phyloP scores from a whole-genome alignment of 1,284 basidiomycete genomes.

The Mycocalia duriaeana region DNA sequence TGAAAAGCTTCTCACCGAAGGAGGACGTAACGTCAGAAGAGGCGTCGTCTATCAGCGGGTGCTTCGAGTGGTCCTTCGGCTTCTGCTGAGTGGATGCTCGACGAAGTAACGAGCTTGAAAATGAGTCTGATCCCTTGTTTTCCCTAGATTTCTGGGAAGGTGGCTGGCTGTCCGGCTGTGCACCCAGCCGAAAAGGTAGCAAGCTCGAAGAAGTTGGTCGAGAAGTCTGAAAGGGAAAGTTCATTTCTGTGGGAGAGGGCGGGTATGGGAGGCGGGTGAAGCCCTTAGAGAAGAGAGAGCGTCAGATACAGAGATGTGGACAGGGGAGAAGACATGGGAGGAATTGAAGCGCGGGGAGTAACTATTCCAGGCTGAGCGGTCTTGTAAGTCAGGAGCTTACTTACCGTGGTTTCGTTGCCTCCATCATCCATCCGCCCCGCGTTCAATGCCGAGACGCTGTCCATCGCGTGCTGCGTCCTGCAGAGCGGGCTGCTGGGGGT shows the following conservation, averaged over 20 bases:
- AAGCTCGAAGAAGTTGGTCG: slow-evolving; percentile 13
- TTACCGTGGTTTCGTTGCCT: slow-evolving; percentile 10
- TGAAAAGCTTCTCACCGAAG: slow-evolving; percentile 16
- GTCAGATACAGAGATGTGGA: slow-evolving; percentile 2
- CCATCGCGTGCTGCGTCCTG: background rate
- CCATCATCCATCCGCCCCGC: background rate
- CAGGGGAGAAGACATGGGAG: slow-evolving; percentile 6
- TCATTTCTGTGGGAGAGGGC: slow-evolving; percentile 10
- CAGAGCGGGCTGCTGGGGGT: too few species aligned
- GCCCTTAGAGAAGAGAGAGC: slow-evolving; percentile 4
- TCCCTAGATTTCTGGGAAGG: background rate
- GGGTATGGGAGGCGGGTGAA: slow-evolving; percentile 10
- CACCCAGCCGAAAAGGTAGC: background rate
- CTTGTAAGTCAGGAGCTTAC: slow-evolving; percentile 8
- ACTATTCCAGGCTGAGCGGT: slow-evolving; percentile 12
- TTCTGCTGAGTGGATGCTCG: slow-evolving; percentile 16
- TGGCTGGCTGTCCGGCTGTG: background rate
- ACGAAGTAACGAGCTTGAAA: slow-evolving; percentile 1
- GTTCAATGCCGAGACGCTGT: background rate
- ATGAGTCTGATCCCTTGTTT: slow-evolving; percentile 2
- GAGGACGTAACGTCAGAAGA: slow-evolving; percentile 15
- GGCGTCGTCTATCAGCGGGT: slow-evolving; percentile 17
- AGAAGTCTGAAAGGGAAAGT: slow-evolving; percentile 8
- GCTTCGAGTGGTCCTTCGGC: slow-evolving; percentile 26
- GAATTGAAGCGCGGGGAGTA: slow-evolving; percentile 10